These are phyloP conservation scores for Triticum urartu DNA, from an alignment of 176 grass and related monocot species.

Conservation along the genomic window DNA sequence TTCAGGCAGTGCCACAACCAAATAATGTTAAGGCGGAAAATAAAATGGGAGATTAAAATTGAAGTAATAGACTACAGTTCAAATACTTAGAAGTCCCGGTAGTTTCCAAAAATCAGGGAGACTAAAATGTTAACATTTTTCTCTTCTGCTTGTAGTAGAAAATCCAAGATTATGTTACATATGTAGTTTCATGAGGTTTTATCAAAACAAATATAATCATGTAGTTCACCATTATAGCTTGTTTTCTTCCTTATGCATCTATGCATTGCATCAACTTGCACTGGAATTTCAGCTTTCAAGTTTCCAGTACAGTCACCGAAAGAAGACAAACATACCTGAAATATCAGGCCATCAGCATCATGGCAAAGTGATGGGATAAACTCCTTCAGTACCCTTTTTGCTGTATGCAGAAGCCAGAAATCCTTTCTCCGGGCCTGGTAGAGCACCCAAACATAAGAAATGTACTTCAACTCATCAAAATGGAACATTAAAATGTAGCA, in stretches of 20 bases:
- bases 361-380: slow-evolving; percentile 94
- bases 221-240: background rate
- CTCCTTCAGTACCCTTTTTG: slow-evolving; percentile 66
- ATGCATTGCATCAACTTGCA: background rate
- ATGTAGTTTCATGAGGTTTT: background rate
- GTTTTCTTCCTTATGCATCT: background rate
- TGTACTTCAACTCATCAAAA: background rate
- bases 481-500: slow-evolving; percentile 27
- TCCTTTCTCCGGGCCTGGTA: slow-evolving; percentile 91
- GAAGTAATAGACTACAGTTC: background rate
- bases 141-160: background rate
- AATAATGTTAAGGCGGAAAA: background rate
- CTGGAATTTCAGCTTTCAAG: background rate
- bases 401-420: slow-evolving; percentile 95
- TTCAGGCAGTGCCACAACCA: background rate
- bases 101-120: background rate
- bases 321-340: slow-evolving; percentile 74
- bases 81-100: background rate
- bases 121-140: background rate
- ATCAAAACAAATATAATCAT: slow-evolving; percentile 18
- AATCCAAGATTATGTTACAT: background rate
- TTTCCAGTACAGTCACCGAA: background rate
- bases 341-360: slow-evolving; percentile 97
- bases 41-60: background rate
- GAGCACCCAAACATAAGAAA: slow-evolving; percentile 22